Evolutionary conservation across 129 eudicot genomes (phyloP), one percentile per base, ranked within the genome.

Genomic region (Artemisia annua): DNA sequence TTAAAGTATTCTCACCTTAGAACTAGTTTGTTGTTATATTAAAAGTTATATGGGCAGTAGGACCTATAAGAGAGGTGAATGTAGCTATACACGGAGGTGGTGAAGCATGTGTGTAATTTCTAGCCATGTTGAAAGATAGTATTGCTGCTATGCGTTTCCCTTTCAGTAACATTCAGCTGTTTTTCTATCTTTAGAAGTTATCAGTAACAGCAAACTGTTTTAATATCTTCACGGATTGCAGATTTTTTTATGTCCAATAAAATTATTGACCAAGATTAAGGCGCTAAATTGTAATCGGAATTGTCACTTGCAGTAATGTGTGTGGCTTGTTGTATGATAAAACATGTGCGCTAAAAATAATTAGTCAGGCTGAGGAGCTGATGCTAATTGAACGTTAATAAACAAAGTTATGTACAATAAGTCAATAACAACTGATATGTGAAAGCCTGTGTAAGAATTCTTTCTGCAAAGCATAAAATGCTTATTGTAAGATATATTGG

Each of bases 391-490:
- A 57, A 61, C 17, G 60, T 60, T 48, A 48, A 49, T n/a, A 16
- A 48, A 60, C 26, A 59, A n/a, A 59, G 28, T 70, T 62, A 48
- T 73, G 26, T 24, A 26, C 69, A 26, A 16, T 32, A 60, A 72
- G 69, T 72, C 19, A 48, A n/a, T 72, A 72, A 48, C 60, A 58
- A 48, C 50, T 15, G 50, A 48, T 15, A 57, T 9, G 19, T 70
- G 52, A 44, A 63, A 50, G 10, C 15, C 59, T 63, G 63, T 62
- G 44, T 35, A 6, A 35, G 44, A 0, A 35, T 7, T 35, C 44
- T 3, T 3, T 30, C 10, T 35, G 44, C 9, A 35, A 35, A 35
- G 46, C 1, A 1, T 39, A 39, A 35, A 30, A 49, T 48, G 46
- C 69, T 49, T 61, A 24, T 48, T 7, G n/a, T 16, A 17, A 51